A percentile compares a stretch with the other conserved stretches of the same genome.
phyloP scores from a whole-genome alignment of 73 alveolate species.

The Paramecium tetraurelia region DNA sequence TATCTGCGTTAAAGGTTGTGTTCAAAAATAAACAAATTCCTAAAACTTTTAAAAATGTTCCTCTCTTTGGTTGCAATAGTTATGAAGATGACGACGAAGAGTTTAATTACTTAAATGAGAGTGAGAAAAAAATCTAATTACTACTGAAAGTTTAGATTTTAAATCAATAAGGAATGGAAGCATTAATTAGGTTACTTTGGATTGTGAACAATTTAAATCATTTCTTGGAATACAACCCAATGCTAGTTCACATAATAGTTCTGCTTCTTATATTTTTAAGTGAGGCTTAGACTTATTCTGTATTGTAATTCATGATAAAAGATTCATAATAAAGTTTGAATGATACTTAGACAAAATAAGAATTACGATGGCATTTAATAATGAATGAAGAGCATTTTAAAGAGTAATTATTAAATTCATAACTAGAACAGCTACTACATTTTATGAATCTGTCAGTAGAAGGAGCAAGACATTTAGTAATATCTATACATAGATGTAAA shows the following conservation, averaged over 20 bases:
- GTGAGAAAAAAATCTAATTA: slow-evolving; percentile 34
- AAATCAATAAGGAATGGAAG: slow-evolving; percentile 57
- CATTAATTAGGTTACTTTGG: slow-evolving; percentile 54
- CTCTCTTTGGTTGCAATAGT: slow-evolving; percentile 15
- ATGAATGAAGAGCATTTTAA: slow-evolving; percentile 53
- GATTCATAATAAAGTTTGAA: slow-evolving; percentile 42
- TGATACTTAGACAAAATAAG: neutral
- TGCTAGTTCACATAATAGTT: slow-evolving; percentile 41
- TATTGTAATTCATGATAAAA: slow-evolving; percentile 53
- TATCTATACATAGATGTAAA: neutral
- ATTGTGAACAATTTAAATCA: slow-evolving; percentile 40
- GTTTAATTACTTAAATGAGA: slow-evolving; percentile 31
- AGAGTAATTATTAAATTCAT: neutral
- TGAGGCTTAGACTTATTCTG: slow-evolving; percentile 58
- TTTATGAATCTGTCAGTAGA: slow-evolving; percentile 46
- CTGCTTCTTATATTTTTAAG: slow-evolving; percentile 23
- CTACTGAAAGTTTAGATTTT: slow-evolving; percentile 28
- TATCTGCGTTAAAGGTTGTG: slow-evolving; percentile 45
- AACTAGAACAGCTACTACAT: slow-evolving; percentile 52
- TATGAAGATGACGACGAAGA: slow-evolving; percentile 34
- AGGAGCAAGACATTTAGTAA: slow-evolving; percentile 45
- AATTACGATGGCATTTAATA: slow-evolving; percentile 61
- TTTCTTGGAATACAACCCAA: slow-evolving; percentile 59
- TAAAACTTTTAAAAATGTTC: slow-evolving; percentile 36
- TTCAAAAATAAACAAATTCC: slow-evolving; percentile 58